phyloP scores from a whole-genome alignment of 2,329 filamentous ascomycete species.

The Colletotrichum tabaci region DNA sequence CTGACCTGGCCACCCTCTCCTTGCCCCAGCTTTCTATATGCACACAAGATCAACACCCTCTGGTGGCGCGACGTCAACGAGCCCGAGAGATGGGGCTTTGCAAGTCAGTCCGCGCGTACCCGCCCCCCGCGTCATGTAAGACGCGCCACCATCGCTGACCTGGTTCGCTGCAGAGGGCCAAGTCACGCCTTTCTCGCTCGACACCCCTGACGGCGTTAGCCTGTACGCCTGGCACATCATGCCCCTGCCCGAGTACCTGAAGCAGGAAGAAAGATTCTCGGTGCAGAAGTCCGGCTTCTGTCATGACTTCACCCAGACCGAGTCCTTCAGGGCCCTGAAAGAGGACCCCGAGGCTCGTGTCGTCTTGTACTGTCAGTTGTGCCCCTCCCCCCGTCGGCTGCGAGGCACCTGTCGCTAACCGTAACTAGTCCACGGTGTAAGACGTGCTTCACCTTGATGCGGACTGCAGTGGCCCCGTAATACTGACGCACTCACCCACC shows the following conservation, averaged over 20 bases:
- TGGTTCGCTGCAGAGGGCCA: slow-evolving; percentile 76
- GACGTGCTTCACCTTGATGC: slow-evolving; percentile 51
- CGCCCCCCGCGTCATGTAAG: not conserved
- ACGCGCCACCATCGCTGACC: slow-evolving; percentile 21
- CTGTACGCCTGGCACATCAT: slow-evolving; percentile 94
- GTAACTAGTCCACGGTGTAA: slow-evolving; percentile 73
- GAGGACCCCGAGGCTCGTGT: slow-evolving; percentile 75
- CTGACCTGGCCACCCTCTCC: not conserved
- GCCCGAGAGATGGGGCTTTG: slow-evolving; percentile 89
- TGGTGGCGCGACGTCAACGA: slow-evolving; percentile 81
- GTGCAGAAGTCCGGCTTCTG: slow-evolving; percentile 65
- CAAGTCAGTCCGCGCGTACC: slow-evolving; percentile 68
- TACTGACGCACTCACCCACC: not conserved
- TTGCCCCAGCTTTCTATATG: slow-evolving; percentile 80
- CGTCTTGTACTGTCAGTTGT: slow-evolving; percentile 73
- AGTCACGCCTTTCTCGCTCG: slow-evolving; percentile 86
- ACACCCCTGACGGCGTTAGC: slow-evolving; percentile 80
- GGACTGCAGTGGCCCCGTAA: slow-evolving; percentile 42
- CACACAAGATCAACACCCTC: slow-evolving; percentile 82
- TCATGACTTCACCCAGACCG: slow-evolving; percentile 68
- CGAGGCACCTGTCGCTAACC: slow-evolving; percentile 11
- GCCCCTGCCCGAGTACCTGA: slow-evolving; percentile 81
- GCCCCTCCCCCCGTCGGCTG: not conserved
- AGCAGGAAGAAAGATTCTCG: slow-evolving; percentile 76
- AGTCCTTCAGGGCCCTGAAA: slow-evolving; percentile 73